Evolutionary conservation across 2,329 filamentous ascomycete genomes (phyloP).

Genomic region (Fusarium udum): DNA sequence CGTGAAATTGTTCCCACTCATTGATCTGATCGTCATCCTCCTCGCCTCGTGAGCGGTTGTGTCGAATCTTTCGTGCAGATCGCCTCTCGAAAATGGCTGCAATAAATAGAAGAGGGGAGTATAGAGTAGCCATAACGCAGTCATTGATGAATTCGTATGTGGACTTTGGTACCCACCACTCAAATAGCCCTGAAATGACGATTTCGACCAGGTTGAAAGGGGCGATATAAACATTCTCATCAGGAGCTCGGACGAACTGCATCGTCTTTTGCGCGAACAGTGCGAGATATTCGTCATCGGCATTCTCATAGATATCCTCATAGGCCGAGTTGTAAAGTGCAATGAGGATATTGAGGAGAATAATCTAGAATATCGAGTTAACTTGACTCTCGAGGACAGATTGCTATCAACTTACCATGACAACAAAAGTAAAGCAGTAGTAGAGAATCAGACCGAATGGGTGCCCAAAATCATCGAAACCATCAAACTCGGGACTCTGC

Average conservation of each 20-base stretch:
- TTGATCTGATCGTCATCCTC: constrained; percentile 88
- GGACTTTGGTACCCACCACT: constrained; percentile 90
- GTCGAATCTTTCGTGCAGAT: constrained; percentile 71
- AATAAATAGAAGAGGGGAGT: constrained; percentile 82
- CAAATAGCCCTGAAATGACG: constrained; percentile 78
- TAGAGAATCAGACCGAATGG: constrained; percentile 96
- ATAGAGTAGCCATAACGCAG: constrained; percentile 84
- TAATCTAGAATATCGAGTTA: constrained; percentile 52
- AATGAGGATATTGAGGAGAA: constrained; percentile 95
- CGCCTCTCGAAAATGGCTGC: constrained; percentile 78
- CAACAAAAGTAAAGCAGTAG: constrained; percentile 96
- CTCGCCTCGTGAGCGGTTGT: constrained; percentile 82
- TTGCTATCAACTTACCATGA: constrained; percentile 73
- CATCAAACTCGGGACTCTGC: constrained; percentile 87
- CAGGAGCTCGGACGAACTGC: constrained; percentile 94
- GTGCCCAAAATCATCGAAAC: constrained; percentile 89
- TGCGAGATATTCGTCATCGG: constrained; percentile 93
- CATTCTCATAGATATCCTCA: constrained; percentile 92
- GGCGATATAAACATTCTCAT: constrained; percentile 98
- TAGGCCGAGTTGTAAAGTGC: constrained; percentile 97
- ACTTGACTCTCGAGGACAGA: not conserved
- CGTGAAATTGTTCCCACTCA: constrained; percentile 89
- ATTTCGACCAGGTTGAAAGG: constrained; percentile 96
- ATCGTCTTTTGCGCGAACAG: constrained; percentile 94
- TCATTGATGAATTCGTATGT: constrained; percentile 87